Conservation (phyloP, 139 green algal genomes). For the Mesotaenium endlicherianum region DNA sequence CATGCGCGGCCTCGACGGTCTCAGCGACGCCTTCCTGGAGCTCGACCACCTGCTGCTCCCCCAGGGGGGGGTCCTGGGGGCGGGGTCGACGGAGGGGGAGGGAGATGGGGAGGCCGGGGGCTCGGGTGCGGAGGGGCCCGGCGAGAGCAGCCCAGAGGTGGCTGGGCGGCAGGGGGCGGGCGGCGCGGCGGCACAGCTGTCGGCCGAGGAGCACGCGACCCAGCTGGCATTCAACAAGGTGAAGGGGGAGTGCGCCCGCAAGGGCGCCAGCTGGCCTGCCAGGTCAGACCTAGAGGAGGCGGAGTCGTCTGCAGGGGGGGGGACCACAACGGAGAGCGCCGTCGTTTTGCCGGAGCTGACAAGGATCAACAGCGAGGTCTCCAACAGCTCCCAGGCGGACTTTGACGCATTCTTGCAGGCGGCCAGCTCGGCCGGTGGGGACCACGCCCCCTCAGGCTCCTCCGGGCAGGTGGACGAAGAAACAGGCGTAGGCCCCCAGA, state of each 20-base stretch:
- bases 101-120: not conserved
- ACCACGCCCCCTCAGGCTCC: too few relatives aligned
- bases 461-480: too few relatives aligned
- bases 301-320: too few relatives aligned
- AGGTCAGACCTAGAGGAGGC: not conserved
- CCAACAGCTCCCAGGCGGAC: too few relatives aligned
- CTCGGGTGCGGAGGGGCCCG: not conserved
- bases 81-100: not conserved
- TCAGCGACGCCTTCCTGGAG: slow-evolving; percentile 18
- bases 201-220: not conserved
- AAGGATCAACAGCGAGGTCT: not conserved
- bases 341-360: too few relatives aligned
- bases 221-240: not conserved
- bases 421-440: too few relatives aligned
- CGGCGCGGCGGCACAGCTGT: not conserved
- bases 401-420: too few relatives aligned
- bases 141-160: not conserved
- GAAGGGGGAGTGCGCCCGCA: not conserved
- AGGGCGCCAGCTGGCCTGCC: not conserved
- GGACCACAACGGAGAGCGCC: too few relatives aligned
- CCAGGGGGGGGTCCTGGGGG: not conserved
- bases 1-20: slow-evolving; percentile 20
- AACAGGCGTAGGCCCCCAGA: too few relatives aligned
- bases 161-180: not conserved
- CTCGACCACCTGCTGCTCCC: slow-evolving; percentile 9